Conservation (phyloP, 169 alveolate species). For the Plasmodium falciparum region DNA sequence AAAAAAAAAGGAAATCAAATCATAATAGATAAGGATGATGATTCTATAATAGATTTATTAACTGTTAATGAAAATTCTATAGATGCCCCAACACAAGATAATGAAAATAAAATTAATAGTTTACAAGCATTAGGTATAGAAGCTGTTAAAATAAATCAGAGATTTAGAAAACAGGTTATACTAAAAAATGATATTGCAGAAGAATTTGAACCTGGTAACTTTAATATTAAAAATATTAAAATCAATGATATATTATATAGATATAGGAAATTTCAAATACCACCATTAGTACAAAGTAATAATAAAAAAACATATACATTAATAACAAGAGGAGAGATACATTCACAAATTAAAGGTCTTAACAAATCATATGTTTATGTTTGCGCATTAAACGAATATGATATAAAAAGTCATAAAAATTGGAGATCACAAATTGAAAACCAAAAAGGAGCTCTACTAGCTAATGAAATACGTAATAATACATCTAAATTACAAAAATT, state of each 20-base stretch:
- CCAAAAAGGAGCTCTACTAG: constrained; percentile 91
- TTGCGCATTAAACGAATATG: constrained; percentile 90
- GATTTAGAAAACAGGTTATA: constrained; percentile 89
- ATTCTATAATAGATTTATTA: constrained; percentile 91
- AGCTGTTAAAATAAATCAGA: constrained; percentile 92
- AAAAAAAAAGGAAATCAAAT: constrained; percentile 90
- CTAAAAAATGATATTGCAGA: constrained; percentile 81
- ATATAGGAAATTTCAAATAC: constrained; percentile 89
- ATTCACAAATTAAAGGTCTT: constrained; percentile 82
- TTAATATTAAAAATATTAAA: constrained; percentile 84
- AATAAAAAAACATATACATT: constrained; percentile 77
- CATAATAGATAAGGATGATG: constrained; percentile 92
- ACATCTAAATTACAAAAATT: constrained; percentile 90
- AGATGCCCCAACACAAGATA: constrained; percentile 93
- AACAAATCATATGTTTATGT: constrained; percentile 85
- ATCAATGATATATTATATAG: constrained; percentile 90
- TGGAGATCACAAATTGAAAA: constrained; percentile 92
- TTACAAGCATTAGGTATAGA: constrained; percentile 92
- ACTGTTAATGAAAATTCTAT: constrained; percentile 93
- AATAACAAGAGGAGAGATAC: constrained; percentile 87
- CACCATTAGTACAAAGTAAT: constrained; percentile 83
- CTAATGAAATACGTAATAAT: constrained; percentile 91
- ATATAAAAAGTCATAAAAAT: constrained; percentile 86
- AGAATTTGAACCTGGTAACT: constrained; percentile 83
- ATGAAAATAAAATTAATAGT: constrained; percentile 90